phyloP scores from a whole-genome alignment of 257 asterid species.

The Penstemon barbatus region DNA sequence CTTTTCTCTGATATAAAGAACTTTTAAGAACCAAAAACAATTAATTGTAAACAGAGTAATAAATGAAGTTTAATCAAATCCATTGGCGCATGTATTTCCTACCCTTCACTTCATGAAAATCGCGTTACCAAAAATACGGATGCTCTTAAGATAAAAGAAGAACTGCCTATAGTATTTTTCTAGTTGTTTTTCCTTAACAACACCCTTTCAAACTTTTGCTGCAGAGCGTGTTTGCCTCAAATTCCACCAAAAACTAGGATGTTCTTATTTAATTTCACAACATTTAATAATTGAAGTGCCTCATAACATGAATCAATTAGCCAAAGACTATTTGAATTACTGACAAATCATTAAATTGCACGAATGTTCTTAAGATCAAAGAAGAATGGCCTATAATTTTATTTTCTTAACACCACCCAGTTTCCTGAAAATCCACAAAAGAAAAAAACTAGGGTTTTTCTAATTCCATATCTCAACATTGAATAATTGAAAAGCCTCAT shows the following conservation, averaged over 20 bases:
- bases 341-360: no score
- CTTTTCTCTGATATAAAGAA: neutral
- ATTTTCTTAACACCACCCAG: no score
- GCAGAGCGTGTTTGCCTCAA: no score
- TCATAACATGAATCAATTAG: conserved; percentile 2
- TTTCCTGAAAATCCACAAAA: no score
- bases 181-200: no score
- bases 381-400: neutral
- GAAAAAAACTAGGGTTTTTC: neutral
- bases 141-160: conserved; percentile 3
- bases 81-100: neutral
- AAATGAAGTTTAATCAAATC: conserved; percentile 2
- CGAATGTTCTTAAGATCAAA: neutral
- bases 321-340: conserved; percentile 2
- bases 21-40: neutral
- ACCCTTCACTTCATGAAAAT: neutral
- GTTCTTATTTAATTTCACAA: conserved; percentile 6
- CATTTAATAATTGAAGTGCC: conserved; percentile 1
- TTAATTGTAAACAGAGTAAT: conserved; percentile 6
- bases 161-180: neutral
- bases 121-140: conserved; percentile 2
- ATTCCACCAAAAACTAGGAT: no score
- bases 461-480: conserved; percentile 9
- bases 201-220: no score
- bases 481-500: neutral